Conservation (phyloP, 441 rosid species). For the Jatropha podagrica region DNA sequence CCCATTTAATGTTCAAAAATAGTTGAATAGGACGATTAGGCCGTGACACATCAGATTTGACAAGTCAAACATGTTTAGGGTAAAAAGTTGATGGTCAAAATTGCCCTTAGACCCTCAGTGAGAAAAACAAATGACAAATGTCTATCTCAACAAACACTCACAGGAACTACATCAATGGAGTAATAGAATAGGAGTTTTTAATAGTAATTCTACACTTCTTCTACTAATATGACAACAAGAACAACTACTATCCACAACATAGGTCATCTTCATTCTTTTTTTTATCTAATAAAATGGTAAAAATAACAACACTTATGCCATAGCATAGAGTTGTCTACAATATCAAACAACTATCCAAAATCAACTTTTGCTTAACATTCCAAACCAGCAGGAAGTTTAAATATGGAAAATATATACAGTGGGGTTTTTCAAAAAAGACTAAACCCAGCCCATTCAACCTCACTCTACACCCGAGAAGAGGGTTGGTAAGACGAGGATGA, state of each 20-base stretch:
- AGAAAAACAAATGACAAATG: too few species aligned
- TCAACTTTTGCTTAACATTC: neutral
- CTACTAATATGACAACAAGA: neutral
- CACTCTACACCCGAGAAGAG: constrained; percentile 50
- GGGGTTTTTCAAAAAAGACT: constrained; percentile 52
- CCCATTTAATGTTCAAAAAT: too few species aligned
- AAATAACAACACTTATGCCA: constrained; percentile 15
- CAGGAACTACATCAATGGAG: too few species aligned
- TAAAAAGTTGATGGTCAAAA: too few species aligned
- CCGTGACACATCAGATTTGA: too few species aligned
- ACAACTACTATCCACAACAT: constrained; percentile 1
- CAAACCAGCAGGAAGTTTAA: neutral
- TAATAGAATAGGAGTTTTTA: too few species aligned
- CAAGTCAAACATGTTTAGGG: too few species aligned
- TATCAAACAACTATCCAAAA: neutral
- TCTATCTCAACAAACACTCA: too few species aligned
- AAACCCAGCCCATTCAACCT: constrained; percentile 69
- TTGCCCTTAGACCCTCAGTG: too few species aligned
- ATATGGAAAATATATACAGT: neutral
- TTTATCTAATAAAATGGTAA: neutral
- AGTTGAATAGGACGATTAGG: too few species aligned
- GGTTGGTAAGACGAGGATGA: constrained; percentile 58
- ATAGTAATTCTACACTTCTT: too few species aligned
- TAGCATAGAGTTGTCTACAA: neutral
- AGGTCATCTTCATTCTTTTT: constrained; percentile 2